A percentile compares a stretch with the other conserved stretches of the same genome.
Conservation (phyloP, 176 grass and related monocot genomes). For the Paspalum vaginatum region DNA sequence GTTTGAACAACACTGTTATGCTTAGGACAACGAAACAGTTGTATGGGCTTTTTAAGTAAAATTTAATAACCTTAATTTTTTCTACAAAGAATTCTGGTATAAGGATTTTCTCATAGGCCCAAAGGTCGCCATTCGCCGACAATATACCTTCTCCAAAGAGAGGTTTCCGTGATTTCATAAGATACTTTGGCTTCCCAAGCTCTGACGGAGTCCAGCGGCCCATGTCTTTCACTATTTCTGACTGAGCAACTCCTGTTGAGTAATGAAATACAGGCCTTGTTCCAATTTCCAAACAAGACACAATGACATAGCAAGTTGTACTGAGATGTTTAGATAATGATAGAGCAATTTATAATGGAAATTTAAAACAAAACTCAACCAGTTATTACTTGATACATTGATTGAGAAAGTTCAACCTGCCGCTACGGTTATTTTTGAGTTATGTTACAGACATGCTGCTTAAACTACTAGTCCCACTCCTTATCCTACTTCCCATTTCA, state of each 20-base stretch:
- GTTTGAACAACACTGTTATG: background rate
- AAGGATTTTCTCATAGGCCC: conserved; percentile 67
- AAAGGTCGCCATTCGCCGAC: conserved; percentile 53
- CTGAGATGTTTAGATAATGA: background rate
- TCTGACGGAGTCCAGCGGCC: conserved; percentile 52
- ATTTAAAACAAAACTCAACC: conserved; percentile 7
- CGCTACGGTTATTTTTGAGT: no score
- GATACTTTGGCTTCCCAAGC: conserved; percentile 56
- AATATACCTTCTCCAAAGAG: conserved; percentile 66
- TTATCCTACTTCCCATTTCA: no score
- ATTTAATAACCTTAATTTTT: conserved; percentile 63
- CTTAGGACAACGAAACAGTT: background rate
- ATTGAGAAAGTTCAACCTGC: background rate
- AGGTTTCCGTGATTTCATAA: conserved; percentile 59
- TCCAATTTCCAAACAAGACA: background rate
- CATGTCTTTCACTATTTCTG: conserved; percentile 65
- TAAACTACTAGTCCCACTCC: no score
- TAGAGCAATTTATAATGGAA: background rate
- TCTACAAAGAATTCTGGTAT: conserved; percentile 70
- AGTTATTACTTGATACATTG: background rate
- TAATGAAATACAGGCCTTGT: conserved; percentile 63
- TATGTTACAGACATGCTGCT: no score
- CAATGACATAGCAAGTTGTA: background rate
- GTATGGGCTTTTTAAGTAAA: background rate
- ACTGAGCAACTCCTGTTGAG: conserved; percentile 61